Conservation (phyloP, 768 basidiomycete genomes). For the Trametes elegans region DNA sequence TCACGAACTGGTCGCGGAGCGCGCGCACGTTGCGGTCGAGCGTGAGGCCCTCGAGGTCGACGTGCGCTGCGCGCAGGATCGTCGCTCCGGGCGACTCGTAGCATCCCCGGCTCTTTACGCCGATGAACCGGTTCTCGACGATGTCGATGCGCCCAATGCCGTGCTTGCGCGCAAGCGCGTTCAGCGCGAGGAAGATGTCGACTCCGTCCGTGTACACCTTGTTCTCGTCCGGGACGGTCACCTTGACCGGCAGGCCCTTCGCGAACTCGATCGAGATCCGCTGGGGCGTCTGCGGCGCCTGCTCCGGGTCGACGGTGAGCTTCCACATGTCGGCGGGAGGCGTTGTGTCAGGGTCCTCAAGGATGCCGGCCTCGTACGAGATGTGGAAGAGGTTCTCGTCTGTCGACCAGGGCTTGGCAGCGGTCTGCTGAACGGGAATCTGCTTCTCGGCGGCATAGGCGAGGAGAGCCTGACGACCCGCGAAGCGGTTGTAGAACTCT, state of each 20-base stretch:
- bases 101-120: constrained; percentile 99
- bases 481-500: constrained; percentile 98
- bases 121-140: constrained; percentile 99
- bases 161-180: constrained; percentile 90
- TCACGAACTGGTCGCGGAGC: constrained; percentile 92
- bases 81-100: constrained; percentile 98
- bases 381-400: constrained; percentile 99
- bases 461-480: constrained; percentile 92
- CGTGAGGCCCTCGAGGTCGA: constrained; percentile 97
- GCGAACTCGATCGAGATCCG: constrained; percentile 83
- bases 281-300: constrained; percentile 78
- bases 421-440: constrained; percentile 93
- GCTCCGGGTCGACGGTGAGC: constrained; percentile 79
- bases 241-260: constrained; percentile 82
- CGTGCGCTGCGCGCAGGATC: constrained; percentile 91
- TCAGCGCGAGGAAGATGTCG: constrained; percentile 89
- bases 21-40: constrained; percentile 96
- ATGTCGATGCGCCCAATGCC: constrained; percentile 98
- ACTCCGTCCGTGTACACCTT: constrained; percentile 87
- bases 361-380: constrained; percentile 98
- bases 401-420: constrained; percentile 98
- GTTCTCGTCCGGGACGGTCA: constrained; percentile 52
- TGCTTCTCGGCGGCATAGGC: constrained; percentile 82
- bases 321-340: constrained; percentile 99
- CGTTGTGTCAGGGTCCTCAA: constrained; percentile 93